phyloP scores from a whole-genome alignment of 441 rosid genomes.

The Iberis amara region DNA sequence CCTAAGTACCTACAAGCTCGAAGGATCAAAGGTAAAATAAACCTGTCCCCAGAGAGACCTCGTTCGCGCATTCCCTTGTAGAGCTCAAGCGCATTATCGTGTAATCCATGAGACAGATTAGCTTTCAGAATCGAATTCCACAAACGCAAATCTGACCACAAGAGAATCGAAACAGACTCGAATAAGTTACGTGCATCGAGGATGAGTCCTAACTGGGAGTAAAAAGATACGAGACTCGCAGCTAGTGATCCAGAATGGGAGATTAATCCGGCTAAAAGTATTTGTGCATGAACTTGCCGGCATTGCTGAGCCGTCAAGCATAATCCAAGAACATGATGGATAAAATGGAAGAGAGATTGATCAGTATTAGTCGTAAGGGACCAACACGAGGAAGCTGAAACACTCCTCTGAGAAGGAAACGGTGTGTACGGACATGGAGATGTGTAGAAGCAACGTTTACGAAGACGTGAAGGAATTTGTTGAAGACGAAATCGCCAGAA shows the following conservation, averaged over 20 bases:
- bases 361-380: constrained; percentile 21
- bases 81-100: constrained; percentile 37
- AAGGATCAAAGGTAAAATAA: constrained; percentile 37
- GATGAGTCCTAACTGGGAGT: constrained; percentile 42
- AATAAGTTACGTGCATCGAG: constrained; percentile 45
- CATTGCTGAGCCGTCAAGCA: constrained; percentile 36
- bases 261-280: constrained; percentile 32
- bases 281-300: constrained; percentile 41
- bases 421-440: constrained; percentile 13
- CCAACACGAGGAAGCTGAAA: constrained; percentile 8
- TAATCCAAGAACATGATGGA: constrained; percentile 38
- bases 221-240: constrained; percentile 42
- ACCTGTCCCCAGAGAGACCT: constrained; percentile 52
- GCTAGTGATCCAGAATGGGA: constrained; percentile 43
- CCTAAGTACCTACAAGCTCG: constrained; percentile 39
- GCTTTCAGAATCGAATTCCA: constrained; percentile 59
- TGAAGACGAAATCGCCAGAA: constrained; percentile 27
- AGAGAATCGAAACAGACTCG: constrained; percentile 30
- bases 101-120: constrained; percentile 36
- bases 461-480: constrained; percentile 17
- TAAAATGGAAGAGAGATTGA: constrained; percentile 26
- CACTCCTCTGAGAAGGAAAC: constrained; percentile 9
- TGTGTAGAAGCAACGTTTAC: constrained; percentile 11
- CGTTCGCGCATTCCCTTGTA: constrained; percentile 43
- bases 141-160: constrained; percentile 37